Conservation (phyloP, 495 filamentous ascomycete genomes). For the Neurospora terricola region DNA sequence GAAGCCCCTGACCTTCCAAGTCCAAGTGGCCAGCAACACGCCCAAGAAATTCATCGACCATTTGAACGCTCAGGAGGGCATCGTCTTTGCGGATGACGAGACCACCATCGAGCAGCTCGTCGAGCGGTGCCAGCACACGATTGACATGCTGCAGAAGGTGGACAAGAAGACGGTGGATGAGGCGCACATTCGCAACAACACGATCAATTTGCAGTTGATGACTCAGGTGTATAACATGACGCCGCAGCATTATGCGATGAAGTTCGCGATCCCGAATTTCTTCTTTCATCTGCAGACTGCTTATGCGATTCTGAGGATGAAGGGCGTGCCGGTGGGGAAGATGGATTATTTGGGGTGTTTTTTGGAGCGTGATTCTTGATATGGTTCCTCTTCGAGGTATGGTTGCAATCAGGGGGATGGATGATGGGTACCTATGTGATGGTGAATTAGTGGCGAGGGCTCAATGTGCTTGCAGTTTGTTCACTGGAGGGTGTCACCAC, state of each 20-base stretch:
- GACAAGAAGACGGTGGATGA: conserved; percentile 27
- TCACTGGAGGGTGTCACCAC: neutral
- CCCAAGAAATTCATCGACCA: conserved; percentile 31
- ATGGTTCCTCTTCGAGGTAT: neutral
- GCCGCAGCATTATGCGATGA: conserved; percentile 24
- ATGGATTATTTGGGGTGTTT: conserved; percentile 34
- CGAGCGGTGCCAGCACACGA: conserved; percentile 28
- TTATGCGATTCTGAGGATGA: conserved; percentile 44
- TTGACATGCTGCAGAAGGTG: conserved; percentile 22
- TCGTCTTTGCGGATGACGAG: conserved; percentile 26
- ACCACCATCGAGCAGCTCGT: conserved; percentile 32
- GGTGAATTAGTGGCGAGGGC: neutral
- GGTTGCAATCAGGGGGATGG: neutral
- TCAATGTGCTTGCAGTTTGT: neutral
- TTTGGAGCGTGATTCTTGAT: conserved; percentile 1
- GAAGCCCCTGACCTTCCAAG: conserved; percentile 38
- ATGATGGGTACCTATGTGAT: neutral
- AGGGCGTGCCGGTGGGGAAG: conserved; percentile 51
- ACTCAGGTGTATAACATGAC: conserved; percentile 7
- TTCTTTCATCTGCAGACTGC: conserved; percentile 46
- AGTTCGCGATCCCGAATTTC: conserved; percentile 21
- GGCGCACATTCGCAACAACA: neutral
- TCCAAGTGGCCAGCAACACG: conserved; percentile 25
- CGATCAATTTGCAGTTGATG: conserved; percentile 9
- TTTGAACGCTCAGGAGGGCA: conserved; percentile 21